A percentile compares a stretch with the other conserved stretches of the same genome.
Evolutionary conservation across 306 rosid species (phyloP).

Genomic region (Bauhinia variegata): DNA sequence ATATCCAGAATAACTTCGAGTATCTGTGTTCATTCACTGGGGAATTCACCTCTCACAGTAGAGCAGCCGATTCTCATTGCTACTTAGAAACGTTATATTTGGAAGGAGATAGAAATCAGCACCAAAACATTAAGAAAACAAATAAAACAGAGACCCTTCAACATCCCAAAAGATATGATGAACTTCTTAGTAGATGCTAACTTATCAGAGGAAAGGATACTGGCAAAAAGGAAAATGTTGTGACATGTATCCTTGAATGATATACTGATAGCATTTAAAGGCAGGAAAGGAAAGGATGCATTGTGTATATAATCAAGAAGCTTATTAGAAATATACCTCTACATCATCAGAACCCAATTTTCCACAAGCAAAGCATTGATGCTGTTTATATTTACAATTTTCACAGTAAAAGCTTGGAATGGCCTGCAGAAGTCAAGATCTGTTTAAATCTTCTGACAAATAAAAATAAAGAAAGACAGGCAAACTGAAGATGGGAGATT

Average conservation of each 20-base stretch:
- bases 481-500: constrained; percentile 16
- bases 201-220: neutral
- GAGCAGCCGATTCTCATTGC: neutral
- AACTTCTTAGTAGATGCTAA: neutral
- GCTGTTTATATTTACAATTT: constrained; percentile 63
- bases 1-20: neutral
- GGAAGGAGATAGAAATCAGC: neutral
- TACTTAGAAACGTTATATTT: neutral
- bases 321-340: constrained; percentile 52
- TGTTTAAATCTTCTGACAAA: constrained; percentile 20
- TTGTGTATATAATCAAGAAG: neutral
- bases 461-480: constrained; percentile 14
- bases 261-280: constrained; percentile 9
- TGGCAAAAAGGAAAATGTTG: neutral
- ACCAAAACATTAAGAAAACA: neutral
- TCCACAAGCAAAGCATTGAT: constrained; percentile 75
- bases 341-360: constrained; percentile 64
- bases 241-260: constrained; percentile 17
- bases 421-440: constrained; percentile 49
- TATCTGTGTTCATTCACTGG: neutral
- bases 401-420: constrained; percentile 54
- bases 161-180: constrained; percentile 2
- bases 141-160: neutral
- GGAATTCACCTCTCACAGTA: constrained; percentile 2
- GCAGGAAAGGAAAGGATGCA: neutral